Evolutionary conservation across 495 filamentous ascomycete species (phyloP).

Genomic region (Trichoderma gamsii): DNA sequence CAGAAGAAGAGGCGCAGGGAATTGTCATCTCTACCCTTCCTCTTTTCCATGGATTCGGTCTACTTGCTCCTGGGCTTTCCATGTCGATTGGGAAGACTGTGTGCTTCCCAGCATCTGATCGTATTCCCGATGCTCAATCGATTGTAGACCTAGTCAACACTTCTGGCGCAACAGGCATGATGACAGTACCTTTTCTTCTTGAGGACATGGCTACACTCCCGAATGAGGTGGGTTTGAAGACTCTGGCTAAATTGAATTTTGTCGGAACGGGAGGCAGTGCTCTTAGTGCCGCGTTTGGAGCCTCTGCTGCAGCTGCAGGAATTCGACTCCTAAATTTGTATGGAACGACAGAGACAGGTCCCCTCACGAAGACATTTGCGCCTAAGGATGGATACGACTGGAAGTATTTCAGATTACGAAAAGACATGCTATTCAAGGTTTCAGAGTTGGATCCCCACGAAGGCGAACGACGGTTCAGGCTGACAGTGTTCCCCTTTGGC

Average conservation of each 20-base stretch:
- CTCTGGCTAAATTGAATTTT: constrained; percentile 27
- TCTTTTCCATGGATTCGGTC: constrained; percentile 34
- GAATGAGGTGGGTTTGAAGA: constrained; percentile 18
- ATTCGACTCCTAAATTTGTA: constrained; percentile 32
- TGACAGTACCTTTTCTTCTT: constrained; percentile 35
- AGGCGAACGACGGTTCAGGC: constrained; percentile 16
- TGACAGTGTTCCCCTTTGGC: constrained; percentile 25
- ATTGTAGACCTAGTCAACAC: constrained; percentile 12
- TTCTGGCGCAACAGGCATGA: constrained; percentile 22
- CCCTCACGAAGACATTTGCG: constrained; percentile 29
- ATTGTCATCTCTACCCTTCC: constrained; percentile 33
- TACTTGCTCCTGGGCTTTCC: constrained; percentile 28
- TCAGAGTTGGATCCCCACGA: constrained; percentile 13
- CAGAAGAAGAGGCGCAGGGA: constrained; percentile 19
- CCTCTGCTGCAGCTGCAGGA: constrained; percentile 19
- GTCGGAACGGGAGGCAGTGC: constrained; percentile 31
- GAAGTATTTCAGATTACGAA: constrained; percentile 31
- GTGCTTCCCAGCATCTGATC: constrained; percentile 21
- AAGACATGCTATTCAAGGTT: constrained; percentile 24
- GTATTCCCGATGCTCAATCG: constrained; percentile 19
- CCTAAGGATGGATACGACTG: constrained; percentile 30
- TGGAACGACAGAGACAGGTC: constrained; percentile 33
- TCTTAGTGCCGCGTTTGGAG: constrained; percentile 21
- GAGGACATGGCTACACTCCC: constrained; percentile 29
- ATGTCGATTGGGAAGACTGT: constrained; percentile 30